Evolutionary conservation across 1,284 basidiomycete species (phyloP), one percentile per base, ranked within the genome.

Genomic region (Naganishia albida): DNA sequence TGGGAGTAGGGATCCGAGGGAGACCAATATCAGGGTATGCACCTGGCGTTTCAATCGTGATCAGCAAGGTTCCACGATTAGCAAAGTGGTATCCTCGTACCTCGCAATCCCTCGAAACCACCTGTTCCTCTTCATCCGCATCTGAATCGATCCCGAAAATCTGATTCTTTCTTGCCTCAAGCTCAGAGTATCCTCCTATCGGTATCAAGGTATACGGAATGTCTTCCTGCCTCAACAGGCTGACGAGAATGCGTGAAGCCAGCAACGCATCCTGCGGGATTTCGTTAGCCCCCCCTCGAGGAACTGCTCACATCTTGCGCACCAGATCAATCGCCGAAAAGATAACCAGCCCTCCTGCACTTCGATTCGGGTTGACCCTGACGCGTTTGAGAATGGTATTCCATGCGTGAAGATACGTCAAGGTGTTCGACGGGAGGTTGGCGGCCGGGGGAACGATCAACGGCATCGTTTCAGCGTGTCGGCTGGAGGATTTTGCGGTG

Each of bases 201-300:
- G 95, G 95, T 25, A 93, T 87, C 68, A 93, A 86, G 50, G 91
- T 86, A 78, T 96, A 89, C 74, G 90, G 88, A 25, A 99, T 86
- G 72, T 96, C 93, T 81, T 99, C 96, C 71, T 95, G 90, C 70
- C 87, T 89, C 78, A 99, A 87, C 23, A 99, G 82, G 42, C 88
- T 87, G n/a, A 88, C 87, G 51, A 99, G 84, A 83, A 98, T 93
- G 53, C 88, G 68, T 1, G 75, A 72, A 1, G 74, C 77, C 0
- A 79, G 69, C 15, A 79, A 67, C 10, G 75, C 77, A 63, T 78
- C 77, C 65, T 62, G 16, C 18, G 15, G n/a, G 25, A 23, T 20
- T 28, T 12, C 18, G 28, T 63, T 6, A 42, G 15, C 28, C 7
- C n/a, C 54, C 39, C 55, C 43, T 23, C 42, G 10, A 51, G 39